These are phyloP conservation scores for Rhizopogon sp. DNA, from an alignment of 768 basidiomycete genomes.

Conservation along the genomic window DNA sequence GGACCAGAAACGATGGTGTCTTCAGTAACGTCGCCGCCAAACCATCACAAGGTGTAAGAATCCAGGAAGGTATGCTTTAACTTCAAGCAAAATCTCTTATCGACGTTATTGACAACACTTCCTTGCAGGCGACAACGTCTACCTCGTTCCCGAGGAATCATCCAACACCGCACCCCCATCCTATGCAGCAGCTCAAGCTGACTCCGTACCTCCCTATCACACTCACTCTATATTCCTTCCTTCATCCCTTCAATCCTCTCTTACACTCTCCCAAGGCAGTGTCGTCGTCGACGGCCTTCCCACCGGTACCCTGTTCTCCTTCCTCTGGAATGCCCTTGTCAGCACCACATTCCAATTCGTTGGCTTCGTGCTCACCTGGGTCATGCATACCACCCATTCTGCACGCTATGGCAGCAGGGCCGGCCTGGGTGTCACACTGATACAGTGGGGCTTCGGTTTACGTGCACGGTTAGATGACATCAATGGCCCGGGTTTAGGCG, in stretches of 20 bases:
- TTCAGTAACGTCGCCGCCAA: constrained; percentile 96
- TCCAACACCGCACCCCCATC: constrained; percentile 86
- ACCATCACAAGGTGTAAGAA: constrained; percentile 51
- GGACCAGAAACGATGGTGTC: constrained; percentile 81
- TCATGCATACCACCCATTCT: constrained; percentile 90
- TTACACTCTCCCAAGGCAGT: constrained; percentile 44
- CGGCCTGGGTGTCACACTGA: constrained; percentile 92
- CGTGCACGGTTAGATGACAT: constrained; percentile 47
- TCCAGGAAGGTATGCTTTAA: constrained; percentile 51
- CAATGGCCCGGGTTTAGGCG: constrained; percentile 28
- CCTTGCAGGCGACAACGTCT: constrained; percentile 59
- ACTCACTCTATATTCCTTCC: constrained; percentile 96
- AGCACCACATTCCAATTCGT: constrained; percentile 98
- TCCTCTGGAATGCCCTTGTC: constrained; percentile 90
- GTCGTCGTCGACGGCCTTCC: constrained; percentile 89
- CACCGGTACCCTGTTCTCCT: constrained; percentile 77
- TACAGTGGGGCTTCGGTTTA: constrained; percentile 89
- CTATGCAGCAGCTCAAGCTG: constrained; percentile 87
- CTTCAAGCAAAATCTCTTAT: constrained; percentile 8
- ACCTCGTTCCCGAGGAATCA: constrained; percentile 76
- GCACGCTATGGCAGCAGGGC: constrained; percentile 91
- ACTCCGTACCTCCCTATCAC: constrained; percentile 97
- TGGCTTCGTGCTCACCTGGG: constrained; percentile 88
- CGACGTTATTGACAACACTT: constrained; percentile 2
- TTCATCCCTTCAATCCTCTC: constrained; percentile 42